Evolutionary conservation across 495 filamentous ascomycete species (phyloP).

Genomic region (Aspergillus avenaceus): DNA sequence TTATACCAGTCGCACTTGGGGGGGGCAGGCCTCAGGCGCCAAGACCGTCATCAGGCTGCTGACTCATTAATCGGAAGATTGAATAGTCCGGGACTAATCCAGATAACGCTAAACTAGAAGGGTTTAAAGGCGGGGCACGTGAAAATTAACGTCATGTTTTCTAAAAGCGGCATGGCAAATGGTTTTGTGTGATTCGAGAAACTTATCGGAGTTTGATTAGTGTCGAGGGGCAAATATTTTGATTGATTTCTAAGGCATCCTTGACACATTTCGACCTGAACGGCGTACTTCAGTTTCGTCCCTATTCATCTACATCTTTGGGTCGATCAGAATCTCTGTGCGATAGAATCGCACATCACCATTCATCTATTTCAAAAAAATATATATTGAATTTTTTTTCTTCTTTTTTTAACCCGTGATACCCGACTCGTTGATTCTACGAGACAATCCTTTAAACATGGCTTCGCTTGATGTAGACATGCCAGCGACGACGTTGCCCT

Average conservation of each 20-base stretch:
- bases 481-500: conserved; percentile 61
- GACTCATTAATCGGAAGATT: conserved; percentile 2
- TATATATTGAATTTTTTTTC: not conserved
- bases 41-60: not conserved
- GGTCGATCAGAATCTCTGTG: not conserved
- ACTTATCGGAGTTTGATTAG: conserved; percentile 13
- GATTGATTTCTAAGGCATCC: too few species aligned
- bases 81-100: conserved; percentile 7
- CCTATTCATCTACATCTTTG: not conserved
- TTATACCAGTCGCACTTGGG: conserved; percentile 19
- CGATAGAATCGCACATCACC: not conserved
- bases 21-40: conserved; percentile 18
- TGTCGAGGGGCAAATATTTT: conserved; percentile 3
- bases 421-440: not conserved
- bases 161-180: conserved; percentile 19
- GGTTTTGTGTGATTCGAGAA: conserved; percentile 20
- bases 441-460: not conserved
- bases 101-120: not conserved
- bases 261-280: not conserved
- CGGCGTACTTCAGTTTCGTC: not conserved
- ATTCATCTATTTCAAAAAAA: not conserved
- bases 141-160: conserved; percentile 11
- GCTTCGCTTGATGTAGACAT: conserved; percentile 4
- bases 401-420: conserved; percentile 1
- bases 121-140: conserved; percentile 2